A percentile compares a stretch with the other conserved stretches of the same genome.
Evolutionary conservation across 2,329 filamentous ascomycete genomes (phyloP).

Genomic region (Phialophora verrucosa): DNA sequence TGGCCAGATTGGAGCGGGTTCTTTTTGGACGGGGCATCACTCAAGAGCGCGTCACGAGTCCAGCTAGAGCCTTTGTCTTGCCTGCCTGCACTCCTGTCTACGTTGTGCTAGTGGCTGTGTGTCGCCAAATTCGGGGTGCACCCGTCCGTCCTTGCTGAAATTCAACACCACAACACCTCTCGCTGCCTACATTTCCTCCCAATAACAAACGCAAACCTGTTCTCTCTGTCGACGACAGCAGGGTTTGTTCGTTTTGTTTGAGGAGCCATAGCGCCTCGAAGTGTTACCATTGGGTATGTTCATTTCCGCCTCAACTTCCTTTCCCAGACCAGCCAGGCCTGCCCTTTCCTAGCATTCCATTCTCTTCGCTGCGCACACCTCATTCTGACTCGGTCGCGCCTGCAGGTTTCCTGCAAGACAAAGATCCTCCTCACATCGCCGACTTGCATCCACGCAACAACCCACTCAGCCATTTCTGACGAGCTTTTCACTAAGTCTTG

Average conservation of each 20-base stretch:
- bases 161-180: conserved; percentile 30
- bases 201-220: conserved; percentile 25
- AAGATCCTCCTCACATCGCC: conserved; percentile 20
- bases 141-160: conserved; percentile 22
- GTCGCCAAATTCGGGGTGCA: conserved; percentile 19
- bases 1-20: conserved; percentile 33
- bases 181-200: conserved; percentile 10
- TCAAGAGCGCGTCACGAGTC: conserved; percentile 30
- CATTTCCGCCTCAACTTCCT: neutral
- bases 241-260: conserved; percentile 17
- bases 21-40: conserved; percentile 8
- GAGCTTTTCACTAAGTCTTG: conserved; percentile 61
- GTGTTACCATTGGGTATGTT: conserved; percentile 32
- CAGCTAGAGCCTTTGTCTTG: conserved; percentile 19
- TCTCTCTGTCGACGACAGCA: conserved; percentile 16
- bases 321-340: neutral
- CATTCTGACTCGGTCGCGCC: conserved; percentile 24
- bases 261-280: conserved; percentile 25
- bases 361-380: conserved; percentile 6
- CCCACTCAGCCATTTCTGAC: conserved; percentile 38
- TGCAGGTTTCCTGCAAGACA: conserved; percentile 31
- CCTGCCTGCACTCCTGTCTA: conserved; percentile 12
- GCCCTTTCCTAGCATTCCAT: conserved; percentile 4
- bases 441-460: neutral
- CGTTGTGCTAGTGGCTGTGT: conserved; percentile 32